Base-by-base conservation (phyloP, 768 basidiomycete genomes). In the Rhizopogon sp. region DNA sequence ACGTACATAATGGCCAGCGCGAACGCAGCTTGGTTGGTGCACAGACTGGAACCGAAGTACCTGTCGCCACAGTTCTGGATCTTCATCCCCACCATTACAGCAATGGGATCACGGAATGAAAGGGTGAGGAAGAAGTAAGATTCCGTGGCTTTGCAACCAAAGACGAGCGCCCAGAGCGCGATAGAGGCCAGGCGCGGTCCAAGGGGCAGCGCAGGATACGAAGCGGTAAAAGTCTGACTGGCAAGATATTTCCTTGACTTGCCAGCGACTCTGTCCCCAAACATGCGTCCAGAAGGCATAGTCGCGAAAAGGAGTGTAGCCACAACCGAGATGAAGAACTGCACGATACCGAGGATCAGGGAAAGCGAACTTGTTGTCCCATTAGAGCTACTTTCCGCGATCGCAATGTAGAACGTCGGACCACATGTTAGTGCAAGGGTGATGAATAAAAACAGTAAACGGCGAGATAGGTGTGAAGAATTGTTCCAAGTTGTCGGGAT, bases 401-500 rank as follows among this genome's bases (percentile, higher is more conserved):
- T 87, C 44, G 89, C 92, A 64, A 99, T 84, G 73, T 98, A 99
- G 68, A 99, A 81, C 1, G 95, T 96, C 14, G 97, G 97, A 29
- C 90, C 97, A 57, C 84, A 85, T 9, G 96, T 98, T 50, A 97
- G 78, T 37, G 78, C 96, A 52, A 99, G 86, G 17, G 93, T 93
- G 70, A 98, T 81, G 52, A 91, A 68, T 45, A 99, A 79, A 77
- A 98, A 97, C 55, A 96, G 65, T 11, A 98, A 76, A 9, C 96
- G 88, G 50, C 95, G 90, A 7, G 93, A 88, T 52, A 98, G 85
- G 67, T 98, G 96, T 5, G 93, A 94, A 29, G 94, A 92, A 73
- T 98, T 98, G 71, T 95, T 96, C 97, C 96, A 98, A 17, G 93
- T 98, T 1, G 93, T 90, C 1, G 97, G 97, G 71, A 99, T 96